Base-by-base conservation (phyloP, 139 green algal genomes). In the Ettlia oleoabundans region DNA sequence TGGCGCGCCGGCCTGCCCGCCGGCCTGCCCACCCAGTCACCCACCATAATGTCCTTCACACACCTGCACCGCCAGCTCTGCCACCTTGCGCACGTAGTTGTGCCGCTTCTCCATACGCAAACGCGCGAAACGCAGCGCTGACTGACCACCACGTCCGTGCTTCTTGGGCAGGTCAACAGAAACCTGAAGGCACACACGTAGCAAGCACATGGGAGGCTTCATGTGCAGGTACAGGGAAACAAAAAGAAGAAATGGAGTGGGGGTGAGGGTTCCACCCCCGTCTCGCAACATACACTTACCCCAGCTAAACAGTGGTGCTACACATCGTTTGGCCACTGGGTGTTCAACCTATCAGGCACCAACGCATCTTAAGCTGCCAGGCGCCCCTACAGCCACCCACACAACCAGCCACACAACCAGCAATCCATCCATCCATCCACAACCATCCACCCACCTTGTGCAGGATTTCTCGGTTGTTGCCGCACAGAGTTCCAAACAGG, bases 111-210 rank as follows among this genome's bases (percentile, higher is more conserved):
- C 97, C 82, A 99, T 89, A 53, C 97, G 95, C 84, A 99, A 86
- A 62, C 97, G 95, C 41, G 97, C 97, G 82, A 99, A 99, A 89
- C 97, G 97, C 83, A 99, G 92, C 73, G 97, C 97, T 8, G 97
- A 99, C 91, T 99, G 97, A 8, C 95, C 95, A 78, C 95, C 95
- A 37, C 97, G 85, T 8, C 97, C 97, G 93, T 99, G 97, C 92
- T 99, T 99, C 93, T 99, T 99, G 43, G 97, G 97, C 76, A 99
- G 89, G 68, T 99, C 97, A 21, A 99, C 97, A 30, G 85, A 92
- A 86, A 99, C 97, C 65, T 79, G 72, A 6, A 22, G 26, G 51
- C 7, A 47, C n/a, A n/a, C n/a, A n/a, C n/a, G n/a, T n/a, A n/a
- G n/a, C n/a, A n/a, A n/a, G n/a, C n/a, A n/a, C n/a, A n/a, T n/a